Conservation (phyloP, 345 rosid species). For the Acer saccharum region DNA sequence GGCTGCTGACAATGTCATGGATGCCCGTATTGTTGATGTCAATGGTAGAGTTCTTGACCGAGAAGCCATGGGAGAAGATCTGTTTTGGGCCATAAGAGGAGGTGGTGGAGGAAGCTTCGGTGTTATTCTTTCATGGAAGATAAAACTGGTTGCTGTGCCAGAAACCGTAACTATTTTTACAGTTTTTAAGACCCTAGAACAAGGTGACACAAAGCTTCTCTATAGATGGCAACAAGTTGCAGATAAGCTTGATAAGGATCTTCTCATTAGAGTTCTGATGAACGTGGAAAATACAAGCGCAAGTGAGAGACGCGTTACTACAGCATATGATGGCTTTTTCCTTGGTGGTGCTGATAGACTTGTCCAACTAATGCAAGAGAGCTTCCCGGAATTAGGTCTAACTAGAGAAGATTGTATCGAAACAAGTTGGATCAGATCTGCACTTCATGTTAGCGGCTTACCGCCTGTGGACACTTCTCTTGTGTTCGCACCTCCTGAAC, state of each 20-base stretch:
- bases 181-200: background rate
- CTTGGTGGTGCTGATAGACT: conserved; percentile 42
- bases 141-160: conserved; percentile 67
- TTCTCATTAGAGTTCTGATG: conserved; percentile 15
- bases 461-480: conserved; percentile 35
- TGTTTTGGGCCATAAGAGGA: conserved; percentile 1
- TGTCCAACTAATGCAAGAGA: conserved; percentile 39
- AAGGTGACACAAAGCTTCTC: background rate
- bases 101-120: background rate
- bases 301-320: conserved; percentile 34
- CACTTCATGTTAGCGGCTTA: conserved; percentile 51
- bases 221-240: background rate
- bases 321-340: conserved; percentile 34
- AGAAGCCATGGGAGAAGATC: background rate
- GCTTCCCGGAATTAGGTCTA: conserved; percentile 60
- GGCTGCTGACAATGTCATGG: background rate
- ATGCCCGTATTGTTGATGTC: background rate
- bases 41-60: background rate
- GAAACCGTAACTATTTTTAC: conserved; percentile 27
- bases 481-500: conserved; percentile 25
- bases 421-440: conserved; percentile 62
- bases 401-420: conserved; percentile 50
- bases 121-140: conserved; percentile 56
- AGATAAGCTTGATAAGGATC: conserved; percentile 17
- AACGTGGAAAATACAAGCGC: conserved; percentile 2